Evolutionary conservation across 1,284 basidiomycete genomes (phyloP), one percentile per base, ranked within the genome.

Genomic region (Pseudozyma flocculosa): DNA sequence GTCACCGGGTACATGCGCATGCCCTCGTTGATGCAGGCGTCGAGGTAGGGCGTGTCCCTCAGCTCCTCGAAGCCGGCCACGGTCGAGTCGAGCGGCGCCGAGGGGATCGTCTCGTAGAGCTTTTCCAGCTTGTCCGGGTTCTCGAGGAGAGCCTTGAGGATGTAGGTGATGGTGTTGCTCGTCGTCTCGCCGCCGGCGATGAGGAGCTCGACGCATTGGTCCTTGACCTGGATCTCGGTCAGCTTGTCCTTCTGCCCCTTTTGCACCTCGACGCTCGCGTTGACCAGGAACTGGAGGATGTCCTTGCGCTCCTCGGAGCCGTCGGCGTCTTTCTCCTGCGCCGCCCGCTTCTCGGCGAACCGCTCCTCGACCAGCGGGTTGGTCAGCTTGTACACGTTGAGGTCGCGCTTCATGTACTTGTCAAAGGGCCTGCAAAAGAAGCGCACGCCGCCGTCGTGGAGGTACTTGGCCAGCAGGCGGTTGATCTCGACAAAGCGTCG

Each of bases 351-450:
- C 21, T 49, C 34, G 21, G 48, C 32, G 19, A 49, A 49, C 1
- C 48, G 40, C n/a, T 40, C 40, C 21, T 49, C 34, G 4, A 49
- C 48, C 13, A 49, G 26, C 3, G 48, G 48, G 36, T 49, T 49
- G 48, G 48, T 49, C 22, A 49, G 48, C 41, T 49, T 49, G 48
- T 49, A 49, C 7, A 49, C 48, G 36, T 49, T 39, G 14, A 49
- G 48, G 26, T 49, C 42, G 34, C 48, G 40, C 48, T 49, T 49
- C 48, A 49, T 49, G 41, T 49, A 49, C 41, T 49, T 49, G 48
- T 49, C 48, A 19, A 49, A 49, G 1, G 48, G 48, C 5, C 48
- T 30, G 41, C 48, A 49, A 34, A 49, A 49, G 32, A 49, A 49
- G 11, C 42, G 48, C 17, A 49, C 41, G 2, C 48, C 48, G 10